These are phyloP conservation scores for Geotrichum klebahnii DNA, from an alignment of 1,139 yeast genomes.

Conservation along the genomic window DNA sequence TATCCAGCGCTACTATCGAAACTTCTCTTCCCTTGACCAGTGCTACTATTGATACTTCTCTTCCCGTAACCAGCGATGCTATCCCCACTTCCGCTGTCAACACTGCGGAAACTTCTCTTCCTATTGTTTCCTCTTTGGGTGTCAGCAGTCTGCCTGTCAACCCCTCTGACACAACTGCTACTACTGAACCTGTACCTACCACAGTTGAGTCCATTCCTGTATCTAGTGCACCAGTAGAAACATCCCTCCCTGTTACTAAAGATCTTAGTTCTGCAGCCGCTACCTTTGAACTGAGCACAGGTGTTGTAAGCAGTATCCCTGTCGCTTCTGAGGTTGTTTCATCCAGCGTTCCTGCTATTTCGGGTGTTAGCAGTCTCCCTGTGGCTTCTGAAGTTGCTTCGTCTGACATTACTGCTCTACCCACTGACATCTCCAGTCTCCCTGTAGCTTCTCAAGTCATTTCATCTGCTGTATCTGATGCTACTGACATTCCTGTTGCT, in stretches of 20 bases:
- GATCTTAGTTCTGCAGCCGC: not conserved
- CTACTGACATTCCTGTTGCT: too few species aligned
- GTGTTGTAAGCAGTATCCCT: not conserved
- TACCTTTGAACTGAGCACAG: not conserved
- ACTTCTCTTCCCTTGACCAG: too few species aligned
- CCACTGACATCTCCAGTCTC: too few species aligned
- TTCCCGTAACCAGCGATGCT: too few species aligned
- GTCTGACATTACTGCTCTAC: not conserved
- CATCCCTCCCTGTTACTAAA: not conserved
- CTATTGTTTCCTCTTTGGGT: too few species aligned
- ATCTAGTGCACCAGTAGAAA: not conserved
- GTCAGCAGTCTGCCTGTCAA: not conserved
- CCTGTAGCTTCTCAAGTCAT: not conserved
- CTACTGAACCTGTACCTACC: not conserved
- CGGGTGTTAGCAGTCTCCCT: conserved; percentile 14
- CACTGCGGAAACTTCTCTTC: not conserved
- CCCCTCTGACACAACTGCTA: not conserved
- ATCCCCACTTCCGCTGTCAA: not conserved
- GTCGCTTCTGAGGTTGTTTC: conserved; percentile 16
- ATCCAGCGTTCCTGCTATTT: conserved; percentile 17
- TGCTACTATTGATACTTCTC: too few species aligned
- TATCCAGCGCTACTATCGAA: too few species aligned
- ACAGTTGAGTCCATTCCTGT: too few species aligned
- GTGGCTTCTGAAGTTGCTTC: not conserved
- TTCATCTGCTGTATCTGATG: not conserved